phyloP scores from a whole-genome alignment of 331 rosid species.

The Acacia concinna region DNA sequence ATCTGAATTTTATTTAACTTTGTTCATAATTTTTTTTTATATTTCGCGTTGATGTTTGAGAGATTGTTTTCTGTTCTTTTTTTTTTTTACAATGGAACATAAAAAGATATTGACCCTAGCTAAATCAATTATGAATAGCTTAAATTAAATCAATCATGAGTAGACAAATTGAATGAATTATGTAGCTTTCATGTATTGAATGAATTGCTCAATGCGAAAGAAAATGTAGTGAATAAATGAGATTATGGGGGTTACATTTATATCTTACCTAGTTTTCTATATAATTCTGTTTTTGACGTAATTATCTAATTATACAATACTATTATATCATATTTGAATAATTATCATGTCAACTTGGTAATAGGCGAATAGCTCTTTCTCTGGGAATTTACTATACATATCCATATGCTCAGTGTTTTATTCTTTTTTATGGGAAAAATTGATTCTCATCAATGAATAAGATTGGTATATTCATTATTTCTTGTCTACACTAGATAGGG shows the following conservation, averaged over 20 bases:
- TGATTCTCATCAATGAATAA: neutral
- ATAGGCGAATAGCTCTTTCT: too few relatives aligned
- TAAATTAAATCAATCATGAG: neutral
- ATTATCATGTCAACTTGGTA: too few relatives aligned
- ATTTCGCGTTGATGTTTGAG: neutral
- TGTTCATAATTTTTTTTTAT: too few relatives aligned
- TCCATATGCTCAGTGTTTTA: neutral
- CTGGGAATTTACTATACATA: neutral
- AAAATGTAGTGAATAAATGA: neutral
- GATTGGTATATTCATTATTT: neutral
- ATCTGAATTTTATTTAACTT: too few relatives aligned
- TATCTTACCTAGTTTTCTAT: neutral
- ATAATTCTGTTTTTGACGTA: too few relatives aligned
- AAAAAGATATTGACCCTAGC: neutral
- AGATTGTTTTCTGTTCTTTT: neutral
- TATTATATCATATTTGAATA: neutral
- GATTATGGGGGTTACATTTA: neutral
- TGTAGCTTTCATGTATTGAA: neutral
- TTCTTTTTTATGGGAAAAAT: neutral
- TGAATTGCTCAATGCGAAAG: neutral
- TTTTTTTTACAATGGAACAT: neutral
- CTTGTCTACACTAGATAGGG: neutral
- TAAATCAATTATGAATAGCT: neutral
- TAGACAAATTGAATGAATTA: neutral
- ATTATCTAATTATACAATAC: too few relatives aligned